Base-by-base conservation (phyloP, 768 basidiomycete species). In the Auricularia cornea region DNA sequence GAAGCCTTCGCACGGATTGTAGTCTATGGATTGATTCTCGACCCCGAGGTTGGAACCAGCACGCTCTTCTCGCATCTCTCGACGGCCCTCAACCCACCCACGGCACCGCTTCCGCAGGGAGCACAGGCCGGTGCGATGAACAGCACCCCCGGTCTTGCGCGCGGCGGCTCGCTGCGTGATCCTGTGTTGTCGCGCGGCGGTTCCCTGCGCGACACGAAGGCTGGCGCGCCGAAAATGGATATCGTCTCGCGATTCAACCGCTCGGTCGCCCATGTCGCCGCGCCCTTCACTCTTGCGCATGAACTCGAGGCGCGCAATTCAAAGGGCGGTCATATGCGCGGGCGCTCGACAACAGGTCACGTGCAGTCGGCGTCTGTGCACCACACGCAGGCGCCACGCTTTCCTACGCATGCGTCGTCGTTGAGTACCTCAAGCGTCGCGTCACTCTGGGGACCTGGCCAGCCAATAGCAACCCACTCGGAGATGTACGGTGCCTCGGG, bases 1-100 rank as follows among this genome's bases (percentile, higher is more conserved):
- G 96, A 98, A 77, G 86, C 88, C 54, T 79, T 90, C 67, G 92
- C 92, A 51, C 88, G 95, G 29, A 94, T 95, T 70, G 84, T 92
- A 69, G 89, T 94, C 32, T 91, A 89, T 29, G 96, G 96, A 28
- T 83, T 98, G 66, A 72, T 98, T 20, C 80, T 97, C 59, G 94
- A 95, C 72, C 92, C 92, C 16, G 88, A 91, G 66, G 75, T 89
- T 5, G 80, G 82, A 48, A 73, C 83, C 61, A 80, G 80, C 59
- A 69, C 81, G 32, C 68, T 83, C 4, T 83, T 85, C 68, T 73
- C 77, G 38, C 72, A 78, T 2, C 72, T 75, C 10, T 72, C 78
- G 6, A 48, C 30, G 72, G 63, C 14, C 40, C 60, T 28, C 63
- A 60, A 1, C 60, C 66, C 2, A 23, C 62, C 16, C 32, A 35